Conservation (phyloP, 345 rosid species). For the Eucalyptus sideroxylon region DNA sequence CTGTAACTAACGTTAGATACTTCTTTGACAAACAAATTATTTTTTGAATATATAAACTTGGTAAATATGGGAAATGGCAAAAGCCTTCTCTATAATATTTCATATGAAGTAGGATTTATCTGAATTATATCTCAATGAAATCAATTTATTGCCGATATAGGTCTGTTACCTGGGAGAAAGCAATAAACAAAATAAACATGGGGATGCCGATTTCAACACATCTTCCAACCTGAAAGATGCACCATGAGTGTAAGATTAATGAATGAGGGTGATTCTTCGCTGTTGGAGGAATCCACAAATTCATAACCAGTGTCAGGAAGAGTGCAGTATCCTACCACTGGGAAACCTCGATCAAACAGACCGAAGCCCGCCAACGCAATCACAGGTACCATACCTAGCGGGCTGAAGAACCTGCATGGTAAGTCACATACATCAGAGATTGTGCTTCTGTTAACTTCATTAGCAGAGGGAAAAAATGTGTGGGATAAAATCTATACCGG, state of each 20-base stretch:
- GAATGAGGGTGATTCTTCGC: not conserved
- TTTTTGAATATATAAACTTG: not conserved
- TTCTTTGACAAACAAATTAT: not conserved
- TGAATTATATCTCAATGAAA: not conserved
- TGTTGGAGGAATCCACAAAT: not conserved
- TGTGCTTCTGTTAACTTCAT: not conserved
- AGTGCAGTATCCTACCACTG: constrained; percentile 44
- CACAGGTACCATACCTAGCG: constrained; percentile 97
- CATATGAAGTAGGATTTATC: not conserved
- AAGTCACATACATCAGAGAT: not conserved
- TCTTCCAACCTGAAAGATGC: constrained; percentile 49
- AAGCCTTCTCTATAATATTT: not conserved
- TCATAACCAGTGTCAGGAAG: not conserved
- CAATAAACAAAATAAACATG: constrained; percentile 72
- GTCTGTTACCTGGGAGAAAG: constrained; percentile 63
- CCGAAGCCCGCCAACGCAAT: constrained; percentile 90
- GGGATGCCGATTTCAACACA: constrained; percentile 93
- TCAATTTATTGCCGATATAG: not conserved
- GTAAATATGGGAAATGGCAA: not conserved
- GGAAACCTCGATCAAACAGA: constrained; percentile 94
- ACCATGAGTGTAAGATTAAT: not conserved
- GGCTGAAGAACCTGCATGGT: constrained; percentile 83
- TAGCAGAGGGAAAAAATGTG: not conserved
- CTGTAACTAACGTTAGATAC: not conserved
- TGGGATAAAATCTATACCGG: constrained; percentile 30